A percentile compares a stretch with the other conserved stretches of the same genome.
Evolutionary conservation across 257 asterid species (phyloP).

Genomic region (Penstemon barbatus): DNA sequence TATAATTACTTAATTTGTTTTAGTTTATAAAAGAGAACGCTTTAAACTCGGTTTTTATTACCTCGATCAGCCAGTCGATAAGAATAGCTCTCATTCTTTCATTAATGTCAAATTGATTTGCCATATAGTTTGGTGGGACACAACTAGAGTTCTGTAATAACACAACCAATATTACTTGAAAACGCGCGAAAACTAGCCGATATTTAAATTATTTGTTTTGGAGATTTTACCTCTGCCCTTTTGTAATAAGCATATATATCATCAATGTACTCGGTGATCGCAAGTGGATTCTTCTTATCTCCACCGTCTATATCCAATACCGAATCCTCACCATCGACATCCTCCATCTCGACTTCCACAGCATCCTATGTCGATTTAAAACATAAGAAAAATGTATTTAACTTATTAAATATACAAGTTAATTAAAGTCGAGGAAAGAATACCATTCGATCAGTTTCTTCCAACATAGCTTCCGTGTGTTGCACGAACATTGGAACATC

Average conservation of each 20-base stretch:
- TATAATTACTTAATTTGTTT: neutral
- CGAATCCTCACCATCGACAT: constrained; percentile 39
- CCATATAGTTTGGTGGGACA: constrained; percentile 66
- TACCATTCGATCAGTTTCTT: constrained; percentile 84
- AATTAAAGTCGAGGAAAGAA: neutral
- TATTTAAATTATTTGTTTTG: neutral
- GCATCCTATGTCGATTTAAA: constrained; percentile 33
- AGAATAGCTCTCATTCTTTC: constrained; percentile 92
- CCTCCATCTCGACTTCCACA: constrained; percentile 55
- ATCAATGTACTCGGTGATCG: constrained; percentile 63
- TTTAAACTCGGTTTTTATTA: constrained; percentile 15
- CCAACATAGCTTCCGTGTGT: constrained; percentile 78
- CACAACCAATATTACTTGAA: neutral
- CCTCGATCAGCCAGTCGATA: constrained; percentile 96
- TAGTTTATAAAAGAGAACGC: neutral
- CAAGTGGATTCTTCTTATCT: constrained; percentile 57
- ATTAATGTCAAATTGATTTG: constrained; percentile 65
- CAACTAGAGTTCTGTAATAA: constrained; percentile 53
- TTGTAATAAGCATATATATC: constrained; percentile 59
- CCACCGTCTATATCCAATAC: constrained; percentile 55
- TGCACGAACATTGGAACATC: constrained; percentile 71
- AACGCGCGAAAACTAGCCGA: neutral
- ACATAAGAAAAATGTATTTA: constrained; percentile 8
- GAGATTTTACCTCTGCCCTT: constrained; percentile 54
- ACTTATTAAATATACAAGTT: neutral